Percentiles rank a stretch among this genome's conserved stretches.
These are phyloP conservation scores for Metrosideros polymorpha DNA, from an alignment of 441 rosid genomes.

Conservation along the genomic window DNA sequence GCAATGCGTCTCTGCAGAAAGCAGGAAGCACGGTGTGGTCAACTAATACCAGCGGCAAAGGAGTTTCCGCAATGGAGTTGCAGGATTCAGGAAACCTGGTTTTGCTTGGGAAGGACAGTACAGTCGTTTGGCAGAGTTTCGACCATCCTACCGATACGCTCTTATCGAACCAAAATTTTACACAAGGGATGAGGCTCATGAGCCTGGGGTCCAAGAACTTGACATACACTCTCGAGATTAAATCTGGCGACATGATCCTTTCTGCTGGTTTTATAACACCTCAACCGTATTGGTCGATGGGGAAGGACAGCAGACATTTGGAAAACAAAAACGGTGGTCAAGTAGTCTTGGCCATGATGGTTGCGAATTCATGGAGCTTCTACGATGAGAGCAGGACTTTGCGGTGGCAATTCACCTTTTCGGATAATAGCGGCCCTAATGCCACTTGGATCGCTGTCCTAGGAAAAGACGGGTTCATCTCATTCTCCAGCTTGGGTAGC, in stretches of 20 bases:
- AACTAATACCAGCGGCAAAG: constrained; percentile 33
- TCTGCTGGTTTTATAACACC: background rate
- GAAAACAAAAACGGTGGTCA: background rate
- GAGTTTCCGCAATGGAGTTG: constrained; percentile 61
- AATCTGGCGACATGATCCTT: constrained; percentile 23
- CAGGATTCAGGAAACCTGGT: constrained; percentile 79
- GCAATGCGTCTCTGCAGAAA: constrained; percentile 44
- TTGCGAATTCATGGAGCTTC: background rate
- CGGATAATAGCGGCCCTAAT: background rate
- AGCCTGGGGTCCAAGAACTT: constrained; percentile 37
- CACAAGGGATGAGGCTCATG: constrained; percentile 63
- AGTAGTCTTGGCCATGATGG: background rate
- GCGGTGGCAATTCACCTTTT: constrained; percentile 1
- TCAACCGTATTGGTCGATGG: background rate
- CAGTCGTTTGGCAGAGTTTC: constrained; percentile 76
- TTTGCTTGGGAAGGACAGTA: constrained; percentile 31
- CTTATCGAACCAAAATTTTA: constrained; percentile 50
- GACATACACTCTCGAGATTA: constrained; percentile 65
- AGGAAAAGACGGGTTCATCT: background rate
- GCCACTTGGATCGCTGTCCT: constrained; percentile 6
- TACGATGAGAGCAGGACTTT: constrained; percentile 1
- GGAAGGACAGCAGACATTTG: background rate
- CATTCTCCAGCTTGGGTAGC: background rate
- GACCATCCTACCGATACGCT: constrained; percentile 74
- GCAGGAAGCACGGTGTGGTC: constrained; percentile 51